Percentiles rank a stretch among this genome's conserved stretches.
phyloP scores from a whole-genome alignment of 2,329 filamentous ascomycete species.

The Cercospora sesami region DNA sequence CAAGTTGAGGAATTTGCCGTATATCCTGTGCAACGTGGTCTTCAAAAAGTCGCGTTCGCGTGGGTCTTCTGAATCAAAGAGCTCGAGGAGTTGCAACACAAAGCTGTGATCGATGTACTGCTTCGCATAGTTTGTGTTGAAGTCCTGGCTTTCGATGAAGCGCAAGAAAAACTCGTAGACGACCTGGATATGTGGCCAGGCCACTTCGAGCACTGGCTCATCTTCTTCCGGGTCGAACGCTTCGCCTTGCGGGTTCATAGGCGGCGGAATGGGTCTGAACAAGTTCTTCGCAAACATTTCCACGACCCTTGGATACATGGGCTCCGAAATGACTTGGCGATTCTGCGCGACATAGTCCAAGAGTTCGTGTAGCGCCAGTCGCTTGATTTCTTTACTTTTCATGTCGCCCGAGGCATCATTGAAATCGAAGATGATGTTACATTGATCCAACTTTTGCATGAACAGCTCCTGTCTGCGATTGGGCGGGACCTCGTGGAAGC shows the following conservation, averaged over 20 bases:
- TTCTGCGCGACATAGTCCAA: constrained; percentile 99
- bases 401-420: constrained; percentile 97
- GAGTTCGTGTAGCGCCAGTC: constrained; percentile 89
- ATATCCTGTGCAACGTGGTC: constrained; percentile 95
- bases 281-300: constrained; percentile 99
- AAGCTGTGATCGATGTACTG: constrained; percentile 98
- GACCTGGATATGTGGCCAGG: constrained; percentile 98
- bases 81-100: constrained; percentile 88
- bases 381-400: constrained; percentile 99
- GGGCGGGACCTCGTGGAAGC: constrained; percentile 95
- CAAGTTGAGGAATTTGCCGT: constrained; percentile 97
- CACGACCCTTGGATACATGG: constrained; percentile 97
- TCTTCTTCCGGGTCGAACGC: constrained; percentile 98
- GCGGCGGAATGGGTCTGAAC: constrained; percentile 93
- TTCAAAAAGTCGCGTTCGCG: constrained; percentile 96
- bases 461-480: constrained; percentile 94
- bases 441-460: constrained; percentile 99
- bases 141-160: constrained; percentile 99
- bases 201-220: constrained; percentile 94
- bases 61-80: constrained; percentile 97
- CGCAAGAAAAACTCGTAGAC: constrained; percentile 99
- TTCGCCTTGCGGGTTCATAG: constrained; percentile 96
- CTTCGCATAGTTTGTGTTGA: constrained; percentile 99
- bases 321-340: constrained; percentile 94
- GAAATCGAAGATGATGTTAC: constrained; percentile 99